Base-by-base conservation (phyloP, 495 filamentous ascomycete genomes). In the Tetracladium marchalianum region DNA sequence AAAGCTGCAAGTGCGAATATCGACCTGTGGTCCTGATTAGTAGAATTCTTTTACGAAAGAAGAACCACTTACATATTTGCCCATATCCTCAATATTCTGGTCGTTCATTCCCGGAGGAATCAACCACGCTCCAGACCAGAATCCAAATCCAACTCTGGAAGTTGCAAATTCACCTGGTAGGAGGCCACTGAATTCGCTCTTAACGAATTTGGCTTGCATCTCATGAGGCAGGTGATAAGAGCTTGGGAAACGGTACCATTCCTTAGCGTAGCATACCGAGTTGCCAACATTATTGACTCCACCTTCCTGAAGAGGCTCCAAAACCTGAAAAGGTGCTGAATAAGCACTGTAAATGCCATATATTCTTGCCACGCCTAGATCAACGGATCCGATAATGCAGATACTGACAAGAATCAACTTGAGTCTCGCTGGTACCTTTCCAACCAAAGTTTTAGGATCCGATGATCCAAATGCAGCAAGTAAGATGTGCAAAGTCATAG, bases 171-270 rank as follows among this genome's bases (percentile, higher is more conserved):
- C 84, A 4, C 93, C 93, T 1, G 93, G 93, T 18, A 99, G 71
- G 34, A 99, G 64, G 9, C 93, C 93, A 19, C 74, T 71, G 65
- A 99, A 99, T 47, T 87, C 86, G 55, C 85, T 92, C 53, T 82
- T 84, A 42, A 99, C 68, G 54, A 95, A 97, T 50, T 87, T 93
- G 47, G 85, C 85, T 35, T 75, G 76, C 73, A 89, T 82, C 37
- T 72, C 72, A 6, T 79, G 62, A 0, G 93, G 93, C 0, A 99
- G 71, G 61, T 90, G 86, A 66, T 90, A 97, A 4, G 87, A 90
- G 11, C 85, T 89, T 10, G 93, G 93, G 58, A 94, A 99, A 39
- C 93, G 85, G 60, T 99, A 96, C 93, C 93, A 99, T 61, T 99
- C 93, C 61, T 96, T 97, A 35, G 84, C 90, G 39, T 95, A 75